A percentile compares a stretch with the other conserved stretches of the same genome.
Conservation (phyloP, 192 early-diverging fungal genomes). For the Entomortierella lignicola region DNA sequence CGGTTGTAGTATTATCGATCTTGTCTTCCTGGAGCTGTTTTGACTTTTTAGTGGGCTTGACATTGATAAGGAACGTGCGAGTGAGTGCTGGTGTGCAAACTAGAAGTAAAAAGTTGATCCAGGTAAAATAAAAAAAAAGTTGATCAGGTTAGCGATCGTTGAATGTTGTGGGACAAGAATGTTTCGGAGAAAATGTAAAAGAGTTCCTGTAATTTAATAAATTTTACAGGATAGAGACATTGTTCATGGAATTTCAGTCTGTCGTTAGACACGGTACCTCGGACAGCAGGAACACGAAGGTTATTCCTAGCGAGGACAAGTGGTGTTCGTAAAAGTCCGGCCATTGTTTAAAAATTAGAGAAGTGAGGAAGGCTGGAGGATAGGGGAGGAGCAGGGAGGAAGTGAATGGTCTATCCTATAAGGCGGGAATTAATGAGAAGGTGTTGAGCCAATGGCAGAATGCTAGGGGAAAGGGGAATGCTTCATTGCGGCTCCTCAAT, state of each 20-base stretch:
- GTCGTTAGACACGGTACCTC: constrained; percentile 29
- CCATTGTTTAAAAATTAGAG: constrained; percentile 16
- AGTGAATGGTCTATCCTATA: too few species aligned
- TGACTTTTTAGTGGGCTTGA: constrained; percentile 40
- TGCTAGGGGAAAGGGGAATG: background rate
- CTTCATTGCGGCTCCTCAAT: background rate
- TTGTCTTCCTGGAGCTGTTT: constrained; percentile 9
- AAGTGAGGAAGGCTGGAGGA: background rate
- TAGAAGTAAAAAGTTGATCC: constrained; percentile 18
- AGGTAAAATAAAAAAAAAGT: background rate
- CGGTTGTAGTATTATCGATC: too few species aligned
- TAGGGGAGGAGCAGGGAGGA: background rate
- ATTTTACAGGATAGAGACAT: background rate
- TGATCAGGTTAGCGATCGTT: background rate
- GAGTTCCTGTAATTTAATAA: too few species aligned
- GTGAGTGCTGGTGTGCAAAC: constrained; percentile 26
- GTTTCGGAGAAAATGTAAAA: too few species aligned
- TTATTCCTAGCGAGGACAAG: constrained; percentile 38
- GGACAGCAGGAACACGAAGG: constrained; percentile 32
- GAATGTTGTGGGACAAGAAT: too few species aligned
- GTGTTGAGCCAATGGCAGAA: background rate
- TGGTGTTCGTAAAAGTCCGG: constrained; percentile 48
- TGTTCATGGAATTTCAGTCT: background rate
- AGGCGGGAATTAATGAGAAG: background rate
- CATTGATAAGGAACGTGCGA: constrained; percentile 48